Evolutionary conservation across 2,329 filamentous ascomycete species (phyloP), one percentile per base, ranked within the genome.

Genomic region (Trichoderma sp.): DNA sequence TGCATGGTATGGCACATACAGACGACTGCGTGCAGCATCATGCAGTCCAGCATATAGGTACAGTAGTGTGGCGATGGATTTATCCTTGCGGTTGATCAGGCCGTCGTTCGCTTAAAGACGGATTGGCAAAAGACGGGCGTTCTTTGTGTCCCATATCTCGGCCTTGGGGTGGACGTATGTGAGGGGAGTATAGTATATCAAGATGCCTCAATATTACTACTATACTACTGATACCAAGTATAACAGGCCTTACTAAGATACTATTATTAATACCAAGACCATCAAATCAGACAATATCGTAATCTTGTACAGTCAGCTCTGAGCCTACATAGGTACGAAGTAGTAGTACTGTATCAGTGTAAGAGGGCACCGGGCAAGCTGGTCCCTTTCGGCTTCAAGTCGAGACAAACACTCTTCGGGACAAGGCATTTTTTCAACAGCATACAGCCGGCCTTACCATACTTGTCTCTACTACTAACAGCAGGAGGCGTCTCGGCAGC

Each of bases 81-180:
- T 34, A 63, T 63, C 59, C 59, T 29, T 52, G 59, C 45, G 59
- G 59, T 63, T 63, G 34, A 64, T 64, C 60, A 42, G 22, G 48
- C 27, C n/a, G 48, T 54, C 19, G 42, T n/a, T 52, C 32, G 56
- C 27, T 19, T 53, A 39, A 35, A 22, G 25, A n/a, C 35, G n/a
- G 60, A 22, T 63, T 64, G 15, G 56, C 54, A 39, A 25, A 34
- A 35, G 22, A 58, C 42, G 13, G 37, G 25, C 13, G 34, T 57
- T 22, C 17, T 19, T 8, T 57, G n/a, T 57, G n/a, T n/a, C n/a
- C 34, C 32, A 57, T 17, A 35, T 37, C 34, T 57, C 19, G 39
- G 39, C 39, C 39, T n/a, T n/a, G n/a, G 39, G n/a, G 39, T 22
- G 7, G 34, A 48, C 42, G 19, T 45, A 45, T n/a, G 42, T 45